Percentiles rank a stretch among this genome's conserved stretches.
Conservation (phyloP, 2,329 filamentous ascomycete genomes). For the Arthrobotrys conoides region DNA sequence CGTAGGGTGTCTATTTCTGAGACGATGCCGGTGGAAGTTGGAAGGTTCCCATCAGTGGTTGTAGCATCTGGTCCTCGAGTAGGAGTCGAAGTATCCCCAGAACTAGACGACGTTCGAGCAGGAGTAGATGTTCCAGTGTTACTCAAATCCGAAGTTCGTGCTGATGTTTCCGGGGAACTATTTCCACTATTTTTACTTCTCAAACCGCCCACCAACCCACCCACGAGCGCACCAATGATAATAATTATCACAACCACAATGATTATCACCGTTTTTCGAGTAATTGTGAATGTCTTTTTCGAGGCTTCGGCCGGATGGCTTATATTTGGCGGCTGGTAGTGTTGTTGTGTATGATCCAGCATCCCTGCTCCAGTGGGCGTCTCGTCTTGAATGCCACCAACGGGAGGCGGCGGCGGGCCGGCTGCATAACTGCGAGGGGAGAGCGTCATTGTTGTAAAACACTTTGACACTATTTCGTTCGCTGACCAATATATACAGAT, state of each 20-base stretch:
- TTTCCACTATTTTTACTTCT: constrained; percentile 20
- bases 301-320: constrained; percentile 8
- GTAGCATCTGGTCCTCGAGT: constrained; percentile 10
- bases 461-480: not conserved
- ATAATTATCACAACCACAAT: constrained; percentile 27
- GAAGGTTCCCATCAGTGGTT: not conserved
- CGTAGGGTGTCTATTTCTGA: constrained; percentile 13
- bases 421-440: constrained; percentile 29
- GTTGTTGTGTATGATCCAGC: constrained; percentile 38
- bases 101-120: constrained; percentile 28
- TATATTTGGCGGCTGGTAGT: constrained; percentile 16
- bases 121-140: constrained; percentile 5
- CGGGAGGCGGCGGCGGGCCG: constrained; percentile 13
- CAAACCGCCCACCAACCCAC: constrained; percentile 34
- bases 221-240: constrained; percentile 33
- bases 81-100: not conserved
- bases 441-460: constrained; percentile 20
- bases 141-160: constrained; percentile 8
- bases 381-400: constrained; percentile 49
- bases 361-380: constrained; percentile 31
- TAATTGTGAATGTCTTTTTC: constrained; percentile 31
- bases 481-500: not conserved
- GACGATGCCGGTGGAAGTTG: constrained; percentile 5
- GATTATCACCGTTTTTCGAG: constrained; percentile 41
- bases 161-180: not conserved